Base-by-base conservation (phyloP, 2,329 filamentous ascomycete species). In the Epichloe baconii region DNA sequence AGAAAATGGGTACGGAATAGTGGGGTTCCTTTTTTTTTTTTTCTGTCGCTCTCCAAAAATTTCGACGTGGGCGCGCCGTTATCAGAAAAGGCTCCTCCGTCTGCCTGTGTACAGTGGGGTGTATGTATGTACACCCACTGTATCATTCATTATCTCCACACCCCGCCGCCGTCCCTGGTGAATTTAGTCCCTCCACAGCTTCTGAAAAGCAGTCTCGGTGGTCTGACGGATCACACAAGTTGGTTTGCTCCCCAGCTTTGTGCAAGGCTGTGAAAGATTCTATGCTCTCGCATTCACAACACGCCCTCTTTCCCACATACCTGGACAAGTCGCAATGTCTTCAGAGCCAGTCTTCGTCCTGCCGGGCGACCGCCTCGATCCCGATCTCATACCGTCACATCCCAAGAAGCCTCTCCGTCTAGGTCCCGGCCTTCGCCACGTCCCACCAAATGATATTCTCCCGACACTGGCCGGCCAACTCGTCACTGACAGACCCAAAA, bases 361-460 rank as follows among this genome's bases (percentile, higher is more conserved):
- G 6, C 93, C 93, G 0, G 90, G 93, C 57, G 89, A 96, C 59
- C 63, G 71, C 35, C 76, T 96, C 44, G 79, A 87, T 53, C 66
- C 77, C 1, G 73, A 78, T 26, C 69, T 78, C 37, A 75, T 95
- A 38, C 87, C 88, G 2, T 78, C 78, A 34, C 76, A 84, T 55
- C 75, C 77, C 46, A 87, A 83, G 58, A 73, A 80, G 55, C 80
- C 88, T 40, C 74, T 95, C 56, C 87, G 86, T 51, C 77, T 96
- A 26, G 90, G 90, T 31, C 86, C 88, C 15, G 90, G 90, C 51
- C 76, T 96, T 52, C 85, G 85, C 54, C 83, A 94, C 66, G 81
- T 88, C 53, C 86, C 87, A 43, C 85, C 86, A n/a, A 79, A 78
- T 58, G 81, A 80, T 40, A 81, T 93, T 59, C 75, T 83, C 56